Percentiles rank a stretch among this genome's conserved stretches.
phyloP scores from a whole-genome alignment of 116 monocot genomes.

The Phalaenopsis hybrid region DNA sequence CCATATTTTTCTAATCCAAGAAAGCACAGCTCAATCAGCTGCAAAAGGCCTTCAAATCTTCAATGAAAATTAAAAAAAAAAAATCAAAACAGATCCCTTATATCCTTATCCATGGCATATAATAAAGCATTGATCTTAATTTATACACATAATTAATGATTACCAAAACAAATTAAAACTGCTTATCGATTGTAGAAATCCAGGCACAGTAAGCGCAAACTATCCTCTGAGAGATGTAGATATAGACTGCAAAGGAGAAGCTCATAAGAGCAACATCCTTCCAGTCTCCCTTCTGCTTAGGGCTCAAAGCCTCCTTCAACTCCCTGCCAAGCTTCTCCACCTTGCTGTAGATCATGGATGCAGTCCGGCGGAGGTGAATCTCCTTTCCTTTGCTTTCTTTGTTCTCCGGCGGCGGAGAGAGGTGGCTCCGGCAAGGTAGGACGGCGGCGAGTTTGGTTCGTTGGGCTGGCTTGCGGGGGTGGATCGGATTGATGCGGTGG shows the following conservation, averaged over 20 bases:
- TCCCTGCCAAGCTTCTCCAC: conserved; percentile 9
- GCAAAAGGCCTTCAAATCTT: no score
- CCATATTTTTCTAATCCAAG: no score
- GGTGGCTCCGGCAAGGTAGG: conserved; percentile 5
- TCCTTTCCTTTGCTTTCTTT: neutral
- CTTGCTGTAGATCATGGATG: neutral
- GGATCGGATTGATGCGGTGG: neutral
- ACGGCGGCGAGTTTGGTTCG: neutral
- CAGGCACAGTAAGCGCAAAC: conserved; percentile 64
- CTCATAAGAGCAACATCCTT: conserved; percentile 63
- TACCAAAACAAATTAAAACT: neutral
- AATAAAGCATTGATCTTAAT: no score
- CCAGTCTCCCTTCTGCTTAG: conserved; percentile 64
- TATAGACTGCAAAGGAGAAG: conserved; percentile 58
- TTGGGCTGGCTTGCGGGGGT: neutral
- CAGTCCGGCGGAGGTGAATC: neutral
- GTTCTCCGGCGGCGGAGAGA: neutral
- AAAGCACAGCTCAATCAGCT: no score
- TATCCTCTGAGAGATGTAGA: conserved; percentile 62
- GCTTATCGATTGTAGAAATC: conserved; percentile 31
- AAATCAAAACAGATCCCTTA: no score
- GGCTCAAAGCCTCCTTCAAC: conserved; percentile 37
- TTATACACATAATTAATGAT: no score
- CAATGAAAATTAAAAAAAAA: no score
- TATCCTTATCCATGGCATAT: no score